Evolutionary conservation across 2,329 filamentous ascomycete species (phyloP), one percentile per base, ranked within the genome.

Genomic region (Aphanocladium album): DNA sequence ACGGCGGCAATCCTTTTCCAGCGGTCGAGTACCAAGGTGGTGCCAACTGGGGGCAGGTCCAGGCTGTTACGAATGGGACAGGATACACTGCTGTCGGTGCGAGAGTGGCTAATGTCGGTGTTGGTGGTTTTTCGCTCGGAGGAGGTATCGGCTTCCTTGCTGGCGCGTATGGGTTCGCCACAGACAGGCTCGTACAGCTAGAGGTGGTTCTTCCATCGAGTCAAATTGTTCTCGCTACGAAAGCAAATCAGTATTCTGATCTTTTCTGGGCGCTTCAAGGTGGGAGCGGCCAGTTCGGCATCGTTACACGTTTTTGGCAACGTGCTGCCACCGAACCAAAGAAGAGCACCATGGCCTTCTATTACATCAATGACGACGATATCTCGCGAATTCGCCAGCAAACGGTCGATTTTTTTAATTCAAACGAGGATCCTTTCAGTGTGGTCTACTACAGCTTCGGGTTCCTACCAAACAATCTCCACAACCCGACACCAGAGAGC

Each of bases 121-220:
- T 80, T 1, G 72, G 74, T 7, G 79, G 79, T 1, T 70, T 79
- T 30, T 64, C 76, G 5, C 72, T 80, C 1, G 78, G 78, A 5
- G 77, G 80, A 25, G 80, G 80, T 8, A 75, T 82, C 27, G 79
- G 77, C 1, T 82, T 75, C 68, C 77, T 80, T 64, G 73, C 76
- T 2, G 73, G 74, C 1, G 70, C 68, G 0, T 68, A 75, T 41
- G 81, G 81, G 6, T 78, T 76, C 66, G 76, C 73, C 17, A 78
- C 75, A 58, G 79, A 81, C 66, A 76, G 72, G 17, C 72, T 79
- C 6, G 65, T 67, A 30, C 73, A 71, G 35, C 78, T 73, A 50
- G 73, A 81, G 63, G 72, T 83, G 19, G 79, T 83, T 1, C 72
- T 80, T 1, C 74, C 77, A 0, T 70, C 73, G 27, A 79, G 80